Percentiles rank a stretch among this genome's conserved stretches.
Evolutionary conservation across 73 alveolate genomes (phyloP).

Genomic region (Paramecium sexaurelia): DNA sequence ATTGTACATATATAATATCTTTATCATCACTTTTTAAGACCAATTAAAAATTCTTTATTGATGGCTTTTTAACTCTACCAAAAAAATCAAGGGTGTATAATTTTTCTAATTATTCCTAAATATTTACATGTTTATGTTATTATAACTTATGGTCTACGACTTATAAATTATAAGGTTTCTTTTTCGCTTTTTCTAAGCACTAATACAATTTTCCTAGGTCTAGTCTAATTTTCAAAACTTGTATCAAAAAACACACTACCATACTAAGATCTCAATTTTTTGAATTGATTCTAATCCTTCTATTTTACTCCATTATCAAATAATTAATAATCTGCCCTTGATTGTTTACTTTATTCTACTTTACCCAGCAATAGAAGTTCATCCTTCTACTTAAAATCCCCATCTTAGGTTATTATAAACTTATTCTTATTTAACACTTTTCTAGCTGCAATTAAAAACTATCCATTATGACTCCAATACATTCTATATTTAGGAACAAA

Average conservation of each 20-base stretch:
- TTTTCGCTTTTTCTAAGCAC: neutral
- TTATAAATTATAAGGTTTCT: neutral
- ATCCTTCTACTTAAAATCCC: constrained; percentile 26
- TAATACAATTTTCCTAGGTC: neutral
- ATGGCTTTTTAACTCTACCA: constrained; percentile 45
- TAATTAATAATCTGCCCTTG: neutral
- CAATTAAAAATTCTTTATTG: constrained; percentile 27
- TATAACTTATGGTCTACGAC: neutral
- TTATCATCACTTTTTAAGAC: neutral
- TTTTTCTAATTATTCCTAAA: neutral
- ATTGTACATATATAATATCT: neutral
- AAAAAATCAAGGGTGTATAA: constrained; percentile 27
- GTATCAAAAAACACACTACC: constrained; percentile 19
- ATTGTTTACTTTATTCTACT: neutral
- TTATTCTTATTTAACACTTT: neutral
- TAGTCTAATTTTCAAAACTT: neutral
- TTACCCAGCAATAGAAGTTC: neutral
- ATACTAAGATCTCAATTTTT: neutral
- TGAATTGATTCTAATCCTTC: neutral
- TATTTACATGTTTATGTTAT: neutral
- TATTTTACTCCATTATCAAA: constrained; percentile 31
- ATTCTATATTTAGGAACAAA: neutral
- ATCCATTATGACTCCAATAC: neutral
- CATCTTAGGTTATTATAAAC: neutral
- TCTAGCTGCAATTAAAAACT: neutral